A percentile compares a stretch with the other conserved stretches of the same genome.
These are phyloP conservation scores for Colletotrichum aenigma DNA, from an alignment of 2,329 filamentous ascomycete species.

Conservation along the genomic window DNA sequence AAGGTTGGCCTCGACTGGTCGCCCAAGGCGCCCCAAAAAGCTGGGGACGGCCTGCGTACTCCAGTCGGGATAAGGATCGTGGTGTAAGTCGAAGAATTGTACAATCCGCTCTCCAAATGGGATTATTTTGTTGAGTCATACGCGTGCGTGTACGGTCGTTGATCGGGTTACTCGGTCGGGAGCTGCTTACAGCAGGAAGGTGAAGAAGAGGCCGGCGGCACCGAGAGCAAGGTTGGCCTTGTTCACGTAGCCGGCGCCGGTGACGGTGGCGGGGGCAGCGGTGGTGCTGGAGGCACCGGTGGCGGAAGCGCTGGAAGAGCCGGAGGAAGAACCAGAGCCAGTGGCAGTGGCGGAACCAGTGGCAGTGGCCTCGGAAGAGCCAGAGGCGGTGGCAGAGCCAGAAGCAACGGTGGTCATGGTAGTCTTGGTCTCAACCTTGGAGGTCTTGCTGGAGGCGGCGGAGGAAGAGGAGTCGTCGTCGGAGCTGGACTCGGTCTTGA, in stretches of 20 bases:
- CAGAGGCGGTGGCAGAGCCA: not conserved
- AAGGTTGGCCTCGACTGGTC: conserved; percentile 6
- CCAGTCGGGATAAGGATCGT: conserved; percentile 11
- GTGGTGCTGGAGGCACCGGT: not conserved
- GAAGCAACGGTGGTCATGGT: conserved; percentile 16
- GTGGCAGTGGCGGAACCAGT: not conserved
- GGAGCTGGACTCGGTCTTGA: conserved; percentile 30
- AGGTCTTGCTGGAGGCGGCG: conserved; percentile 18
- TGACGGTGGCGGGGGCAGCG: conserved; percentile 6
- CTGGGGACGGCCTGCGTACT: not conserved
- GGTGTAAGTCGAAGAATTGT: conserved; percentile 5
- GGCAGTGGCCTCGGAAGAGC: not conserved
- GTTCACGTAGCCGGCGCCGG: conserved; percentile 18
- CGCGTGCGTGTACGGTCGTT: conserved; percentile 15
- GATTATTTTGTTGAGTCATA: conserved; percentile 3
- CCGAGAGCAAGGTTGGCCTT: conserved; percentile 22
- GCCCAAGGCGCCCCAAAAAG: not conserved
- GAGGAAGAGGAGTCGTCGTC: conserved; percentile 18
- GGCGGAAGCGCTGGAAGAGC: not conserved
- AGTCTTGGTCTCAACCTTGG: conserved; percentile 20
- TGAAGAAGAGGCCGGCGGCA: conserved; percentile 20
- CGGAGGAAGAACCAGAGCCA: not conserved
- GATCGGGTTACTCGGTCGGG: not conserved
- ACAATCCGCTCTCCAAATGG: conserved; percentile 21
- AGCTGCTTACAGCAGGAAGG: conserved; percentile 21